Conservation (phyloP, 2,329 filamentous ascomycete species). For the Aureobasidium sp. region DNA sequence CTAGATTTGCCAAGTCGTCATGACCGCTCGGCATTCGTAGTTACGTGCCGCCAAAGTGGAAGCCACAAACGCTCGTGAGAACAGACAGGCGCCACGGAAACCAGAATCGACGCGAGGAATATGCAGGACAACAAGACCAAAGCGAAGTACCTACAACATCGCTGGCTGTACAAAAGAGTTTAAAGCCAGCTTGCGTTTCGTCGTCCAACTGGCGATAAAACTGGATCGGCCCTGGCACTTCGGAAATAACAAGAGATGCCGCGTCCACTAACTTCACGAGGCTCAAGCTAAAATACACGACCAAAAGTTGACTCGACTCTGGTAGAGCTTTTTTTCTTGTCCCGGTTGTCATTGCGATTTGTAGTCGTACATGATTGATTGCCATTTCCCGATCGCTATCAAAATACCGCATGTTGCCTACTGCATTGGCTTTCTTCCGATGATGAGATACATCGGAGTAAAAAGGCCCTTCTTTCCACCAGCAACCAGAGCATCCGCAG, state of each 20-base stretch:
- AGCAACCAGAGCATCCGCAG: slow-evolving; percentile 76
- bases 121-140: not conserved
- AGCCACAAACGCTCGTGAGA: not conserved
- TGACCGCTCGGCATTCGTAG: not conserved
- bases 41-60: not conserved
- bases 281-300: too few relatives aligned
- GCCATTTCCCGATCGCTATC: too few relatives aligned
- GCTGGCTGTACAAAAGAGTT: not conserved
- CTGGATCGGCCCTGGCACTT: too few relatives aligned
- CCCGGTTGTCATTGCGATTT: too few relatives aligned
- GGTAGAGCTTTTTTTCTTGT: too few relatives aligned
- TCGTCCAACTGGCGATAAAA: too few relatives aligned
- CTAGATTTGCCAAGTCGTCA: not conserved
- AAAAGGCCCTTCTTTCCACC: slow-evolving; percentile 87
- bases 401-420: not conserved
- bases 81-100: not conserved
- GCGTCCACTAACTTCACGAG: too few relatives aligned
- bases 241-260: too few relatives aligned
- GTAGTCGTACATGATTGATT: too few relatives aligned
- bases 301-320: too few relatives aligned
- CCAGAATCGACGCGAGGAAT: not conserved
- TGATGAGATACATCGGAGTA: slow-evolving; percentile 97
- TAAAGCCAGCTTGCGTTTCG: not conserved
- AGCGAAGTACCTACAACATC: not conserved
- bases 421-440: slow-evolving; percentile 66